phyloP scores from a whole-genome alignment of 768 basidiomycete species.

The Filobasidium wieringae region DNA sequence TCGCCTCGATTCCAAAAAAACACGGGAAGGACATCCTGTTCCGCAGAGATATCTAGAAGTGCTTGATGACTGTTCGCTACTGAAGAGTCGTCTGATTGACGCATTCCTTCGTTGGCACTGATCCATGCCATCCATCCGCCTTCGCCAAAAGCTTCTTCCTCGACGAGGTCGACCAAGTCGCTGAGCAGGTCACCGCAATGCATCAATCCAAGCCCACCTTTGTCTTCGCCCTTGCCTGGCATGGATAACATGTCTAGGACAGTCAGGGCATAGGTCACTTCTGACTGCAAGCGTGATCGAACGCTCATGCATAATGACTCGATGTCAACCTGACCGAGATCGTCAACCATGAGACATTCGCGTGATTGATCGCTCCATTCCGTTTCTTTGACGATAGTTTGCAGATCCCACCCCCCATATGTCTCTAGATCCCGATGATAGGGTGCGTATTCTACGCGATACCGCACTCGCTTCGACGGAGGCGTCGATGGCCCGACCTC shows the following conservation, averaged over 20 bases:
- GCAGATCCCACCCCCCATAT: constrained; percentile 69
- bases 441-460: constrained; percentile 81
- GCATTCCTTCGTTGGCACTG: too few species aligned
- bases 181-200: constrained; percentile 71
- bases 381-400: constrained; percentile 54
- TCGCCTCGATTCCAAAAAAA: too few species aligned
- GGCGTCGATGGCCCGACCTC: too few species aligned
- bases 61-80: too few species aligned
- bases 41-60: too few species aligned
- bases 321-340: constrained; percentile 81
- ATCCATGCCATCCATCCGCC: constrained; percentile 36
- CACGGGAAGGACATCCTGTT: too few species aligned
- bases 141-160: constrained; percentile 60
- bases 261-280: constrained; percentile 81
- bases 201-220: constrained; percentile 42
- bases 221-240: constrained; percentile 32
- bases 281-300: constrained; percentile 67
- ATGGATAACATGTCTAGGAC: constrained; percentile 61
- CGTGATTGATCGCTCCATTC: constrained; percentile 42
- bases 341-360: constrained; percentile 29
- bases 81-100: too few species aligned
- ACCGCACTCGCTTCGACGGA: constrained; percentile 44
- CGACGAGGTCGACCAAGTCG: constrained; percentile 73
- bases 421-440: constrained; percentile 62
- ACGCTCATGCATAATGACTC: constrained; percentile 89